Evolutionary conservation across 768 basidiomycete species (phyloP), one percentile per base, ranked within the genome.

Genomic region (Pleurotus salmoneostramineus): DNA sequence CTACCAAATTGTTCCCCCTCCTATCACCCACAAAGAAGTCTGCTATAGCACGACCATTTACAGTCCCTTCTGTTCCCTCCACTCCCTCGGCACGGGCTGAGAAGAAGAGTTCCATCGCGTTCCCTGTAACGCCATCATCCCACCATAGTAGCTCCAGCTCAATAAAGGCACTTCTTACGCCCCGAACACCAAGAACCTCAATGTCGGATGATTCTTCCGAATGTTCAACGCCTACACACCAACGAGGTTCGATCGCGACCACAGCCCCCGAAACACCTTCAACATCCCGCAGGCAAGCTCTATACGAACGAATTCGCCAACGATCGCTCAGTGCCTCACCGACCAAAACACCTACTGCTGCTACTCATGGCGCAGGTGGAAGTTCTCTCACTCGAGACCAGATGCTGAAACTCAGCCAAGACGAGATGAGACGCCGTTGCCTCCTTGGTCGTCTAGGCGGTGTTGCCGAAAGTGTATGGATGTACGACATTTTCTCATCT

Each of bases 391-490:
- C 82, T 44, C 82, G 78, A 59, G 89, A 89, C 55, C 82, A 88
- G 62, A 75, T 91, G 60, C 69, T 86, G 44, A 88, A 86, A 70
- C 72, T 92, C 56, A 77, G 85, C 43, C 90, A 91, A 65, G 90
- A 92, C 58, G 91, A 90, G 66, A 81, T 89, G 73, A 80, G 89
- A 59, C 79, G 88, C 58, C 77, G 91, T 37, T 91, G 88, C 62
- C 68, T 93, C 33, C 76, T 94, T 6, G 91, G 91, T 50, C 83
- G 92, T 15, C 79, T 94, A 5, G 80, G 81, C 31, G 87, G 88
- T 7, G 82, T 94, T 32, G 92, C 92, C n/a, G 91, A 94, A 66
- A 89, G 91, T 61, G 82, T 88, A 14, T 93, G 91, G 89, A 92
- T 93, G 92, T 89, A 61, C 72, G 14, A 42, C 12, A 35, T 31